Evolutionary conservation across 23 red algal genomes (phyloP).

Genomic region (Agarophyton chilense): DNA sequence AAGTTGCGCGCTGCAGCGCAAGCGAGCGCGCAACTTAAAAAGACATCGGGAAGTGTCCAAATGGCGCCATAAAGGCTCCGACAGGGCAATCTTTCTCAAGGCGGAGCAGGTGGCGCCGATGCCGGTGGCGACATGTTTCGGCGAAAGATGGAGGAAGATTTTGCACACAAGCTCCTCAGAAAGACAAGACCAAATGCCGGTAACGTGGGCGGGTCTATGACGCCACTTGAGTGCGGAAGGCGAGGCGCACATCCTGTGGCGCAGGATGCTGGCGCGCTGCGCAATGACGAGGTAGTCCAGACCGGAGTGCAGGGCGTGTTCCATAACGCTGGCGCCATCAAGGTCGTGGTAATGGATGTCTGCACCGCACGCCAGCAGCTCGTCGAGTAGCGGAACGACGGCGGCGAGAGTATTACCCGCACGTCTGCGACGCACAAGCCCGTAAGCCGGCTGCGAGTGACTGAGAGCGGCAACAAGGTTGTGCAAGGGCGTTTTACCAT

Average conservation of each 20-base stretch:
- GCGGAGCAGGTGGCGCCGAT: slow-evolving; percentile 56
- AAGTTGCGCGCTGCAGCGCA: neutral
- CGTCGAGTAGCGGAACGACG: slow-evolving; percentile 19
- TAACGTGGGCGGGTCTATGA: neutral
- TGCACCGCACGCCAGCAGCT: slow-evolving; percentile 39
- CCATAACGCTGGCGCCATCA: slow-evolving; percentile 24
- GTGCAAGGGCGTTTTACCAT: slow-evolving; percentile 56
- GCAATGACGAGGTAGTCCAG: slow-evolving; percentile 32
- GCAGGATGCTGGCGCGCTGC: slow-evolving; percentile 15
- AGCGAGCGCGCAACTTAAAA: neutral
- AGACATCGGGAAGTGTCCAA: slow-evolving; percentile 20
- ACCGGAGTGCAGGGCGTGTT: slow-evolving; percentile 34
- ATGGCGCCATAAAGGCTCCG: slow-evolving; percentile 29
- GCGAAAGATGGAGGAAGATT: slow-evolving; percentile 31
- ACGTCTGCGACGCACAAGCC: slow-evolving; percentile 45
- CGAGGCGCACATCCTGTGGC: slow-evolving; percentile 26
- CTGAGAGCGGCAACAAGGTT: slow-evolving; percentile 29
- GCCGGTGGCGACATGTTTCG: slow-evolving; percentile 35
- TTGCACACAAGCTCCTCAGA: slow-evolving; percentile 54
- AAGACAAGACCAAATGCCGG: slow-evolving; percentile 31
- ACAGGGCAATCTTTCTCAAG: slow-evolving; percentile 16
- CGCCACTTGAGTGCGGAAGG: neutral
- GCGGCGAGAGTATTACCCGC: slow-evolving; percentile 4
- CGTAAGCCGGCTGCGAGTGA: slow-evolving; percentile 13
- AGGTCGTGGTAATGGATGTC: slow-evolving; percentile 17